Evolutionary conservation across 768 basidiomycete genomes (phyloP), one percentile per base, ranked within the genome.

Genomic region (Boletales sp.): DNA sequence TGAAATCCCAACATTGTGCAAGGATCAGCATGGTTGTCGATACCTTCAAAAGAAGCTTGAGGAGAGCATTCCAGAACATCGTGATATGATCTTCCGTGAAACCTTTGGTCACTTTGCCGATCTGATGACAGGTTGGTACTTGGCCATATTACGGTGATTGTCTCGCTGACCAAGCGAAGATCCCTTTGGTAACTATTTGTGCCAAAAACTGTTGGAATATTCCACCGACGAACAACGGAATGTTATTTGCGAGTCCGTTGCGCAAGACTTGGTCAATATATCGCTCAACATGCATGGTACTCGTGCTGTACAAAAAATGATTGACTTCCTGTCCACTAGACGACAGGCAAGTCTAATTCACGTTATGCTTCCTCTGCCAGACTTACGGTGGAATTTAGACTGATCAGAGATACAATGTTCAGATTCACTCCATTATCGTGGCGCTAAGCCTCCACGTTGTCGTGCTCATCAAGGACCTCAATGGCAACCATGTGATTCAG

Each of bases 231-330:
- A 99, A 60, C 96, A 99, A 62, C 84, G 95, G 50, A 94, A 92
- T 63, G 78, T 92, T 32, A 95, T 98, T 50, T 96, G 96, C 73
- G 95, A 98, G 67, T 94, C 92, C 21, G 95, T 99, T 44, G 92
- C 94, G 32, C 90, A 94, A 63, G 96, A 99, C 60, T 80, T 99
- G 44, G 96, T 99, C 62, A 93, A 87, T 66, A 98, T 99, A 64
- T 96, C 94, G 32, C 77, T 99, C 55, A 99, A 99, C 72, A 99
- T 99, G 96, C 96, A 99, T 70, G 96, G 96, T 31, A 99, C 96
- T 31, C 86, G 96, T 54, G 96, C 96, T 25, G 96, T 98, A 51
- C 96, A 99, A 75, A 98, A 98, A 76, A 98, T 98, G 95, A 96
- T 99, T 56, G 96, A 99, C 70, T 98, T 96, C 77, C 73, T 99